A percentile compares a stretch with the other conserved stretches of the same genome.
Evolutionary conservation across 768 basidiomycete species (phyloP).

Genomic region (Psilocybe sp.): DNA sequence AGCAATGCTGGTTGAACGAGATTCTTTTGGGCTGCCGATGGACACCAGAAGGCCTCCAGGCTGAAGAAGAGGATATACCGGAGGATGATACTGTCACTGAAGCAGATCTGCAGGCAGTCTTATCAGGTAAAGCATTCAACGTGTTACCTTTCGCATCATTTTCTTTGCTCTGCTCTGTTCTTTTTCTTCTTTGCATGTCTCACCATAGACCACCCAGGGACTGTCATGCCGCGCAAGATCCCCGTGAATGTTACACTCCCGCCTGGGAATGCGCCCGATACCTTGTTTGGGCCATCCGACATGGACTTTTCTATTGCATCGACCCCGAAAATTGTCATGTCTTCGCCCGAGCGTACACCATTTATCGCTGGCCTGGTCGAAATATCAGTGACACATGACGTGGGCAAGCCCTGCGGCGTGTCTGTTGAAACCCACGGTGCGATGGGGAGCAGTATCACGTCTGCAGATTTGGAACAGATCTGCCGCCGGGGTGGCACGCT

Average conservation of each 20-base stretch:
- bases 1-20: constrained; percentile 85
- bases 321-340: constrained; percentile 59
- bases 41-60: constrained; percentile 48
- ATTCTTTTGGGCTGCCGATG: constrained; percentile 59
- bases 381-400: constrained; percentile 62
- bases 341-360: constrained; percentile 62
- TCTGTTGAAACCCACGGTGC: constrained; percentile 56
- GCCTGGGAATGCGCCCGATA: constrained; percentile 32
- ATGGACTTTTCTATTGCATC: constrained; percentile 36
- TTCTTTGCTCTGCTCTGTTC: too few species aligned
- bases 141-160: background rate
- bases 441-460: constrained; percentile 52
- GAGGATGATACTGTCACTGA: constrained; percentile 40
- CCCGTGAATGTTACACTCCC: constrained; percentile 73
- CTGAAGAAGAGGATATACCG: constrained; percentile 23
- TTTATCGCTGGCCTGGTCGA: constrained; percentile 59
- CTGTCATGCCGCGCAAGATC: constrained; percentile 53
- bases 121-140: constrained; percentile 45
- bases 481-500: constrained; percentile 70
- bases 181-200: background rate
- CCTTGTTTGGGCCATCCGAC: constrained; percentile 41
- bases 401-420: constrained; percentile 50
- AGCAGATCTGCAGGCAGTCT: constrained; percentile 60
- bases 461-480: constrained; percentile 62
- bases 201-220: constrained; percentile 35